Base-by-base conservation (phyloP, 306 rosid species). In the Gillenia trifoliata region DNA sequence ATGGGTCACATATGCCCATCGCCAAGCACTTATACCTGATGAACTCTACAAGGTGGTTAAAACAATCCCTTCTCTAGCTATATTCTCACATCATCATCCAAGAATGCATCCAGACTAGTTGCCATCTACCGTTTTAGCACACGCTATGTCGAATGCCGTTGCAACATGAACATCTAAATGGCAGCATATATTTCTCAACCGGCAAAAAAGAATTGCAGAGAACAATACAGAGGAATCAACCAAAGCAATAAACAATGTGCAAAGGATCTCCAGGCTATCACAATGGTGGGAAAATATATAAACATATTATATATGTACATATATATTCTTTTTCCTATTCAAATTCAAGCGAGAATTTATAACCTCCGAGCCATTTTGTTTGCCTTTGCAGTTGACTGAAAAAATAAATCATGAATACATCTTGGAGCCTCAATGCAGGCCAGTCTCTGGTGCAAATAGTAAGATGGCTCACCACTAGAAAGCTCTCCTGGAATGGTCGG, bases 1-100 rank as follows among this genome's bases (percentile, higher is more conserved):
- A 19, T 54, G 1, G 70, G 31, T 85, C 61, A 29, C 54, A 50
- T 79, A 29, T 52, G 80, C 71, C 64, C 82, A 76, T 63, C 63
- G 38, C 1, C 70, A 64, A 68, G 81, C 67, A 11, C 84, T 85
- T 33, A 79, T 85, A 49, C 65, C 89, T 2, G 83, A 82, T 38
- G 84, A 85, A 59, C 80, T 72, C 56, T 79, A 75, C 79, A 16
- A 76, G 85, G 88, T 84, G 20, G 19, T 30, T 29, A 17, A 64
- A 62, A 8, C 40, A 15, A 20, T 43, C 47, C 9, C 41, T 38
- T 38, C 26, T 8, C 23, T 22, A 9, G 22, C 61, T 55, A 55
- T n/a, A 22, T 55, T 9, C 61, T 22, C 61, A n/a, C n/a, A 22
- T 55, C 29, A 22, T 55, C 29, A 55, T 55, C 61, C 61, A 22